These are phyloP conservation scores for Piloderma croceum DNA, from an alignment of 768 basidiomycete species.

Conservation along the genomic window DNA sequence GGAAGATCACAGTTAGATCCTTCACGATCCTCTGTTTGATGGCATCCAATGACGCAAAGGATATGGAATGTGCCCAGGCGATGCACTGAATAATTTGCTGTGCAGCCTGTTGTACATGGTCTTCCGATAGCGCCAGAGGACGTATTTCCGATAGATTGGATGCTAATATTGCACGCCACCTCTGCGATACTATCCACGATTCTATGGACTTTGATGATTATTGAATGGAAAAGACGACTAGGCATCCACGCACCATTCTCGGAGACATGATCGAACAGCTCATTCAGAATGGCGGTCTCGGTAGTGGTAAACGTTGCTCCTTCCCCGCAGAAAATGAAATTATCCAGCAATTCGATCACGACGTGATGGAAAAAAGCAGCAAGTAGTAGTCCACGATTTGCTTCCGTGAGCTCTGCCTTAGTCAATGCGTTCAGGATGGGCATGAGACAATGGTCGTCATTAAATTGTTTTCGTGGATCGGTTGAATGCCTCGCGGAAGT, in stretches of 20 bases:
- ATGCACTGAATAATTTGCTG: constrained; percentile 2
- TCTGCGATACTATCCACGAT: constrained; percentile 12
- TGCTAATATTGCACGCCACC: constrained; percentile 15
- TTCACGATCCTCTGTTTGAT: background rate
- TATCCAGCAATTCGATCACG: constrained; percentile 5
- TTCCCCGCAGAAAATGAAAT: constrained; percentile 7
- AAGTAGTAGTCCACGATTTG: constrained; percentile 14
- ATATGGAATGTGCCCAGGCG: constrained; percentile 7
- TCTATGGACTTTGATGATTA: constrained; percentile 3
- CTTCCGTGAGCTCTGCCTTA: constrained; percentile 4
- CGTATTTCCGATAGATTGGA: background rate
- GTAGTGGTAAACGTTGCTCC: background rate
- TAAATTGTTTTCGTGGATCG: background rate
- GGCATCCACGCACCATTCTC: background rate
- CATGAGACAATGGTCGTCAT: background rate
- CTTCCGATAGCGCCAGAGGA: background rate
- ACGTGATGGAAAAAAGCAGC: constrained; percentile 11
- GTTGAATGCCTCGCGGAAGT: background rate
- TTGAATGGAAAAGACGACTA: background rate
- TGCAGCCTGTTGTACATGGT: background rate
- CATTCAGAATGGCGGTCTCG: background rate
- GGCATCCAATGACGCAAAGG: constrained; percentile 7
- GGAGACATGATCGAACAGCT: background rate
- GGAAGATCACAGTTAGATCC: constrained; percentile 4
- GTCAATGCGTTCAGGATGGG: constrained; percentile 1